Percentiles rank a stretch among this genome's conserved stretches.
Conservation (phyloP, 2,329 filamentous ascomycete species). For the Trichoderma oligosporum region DNA sequence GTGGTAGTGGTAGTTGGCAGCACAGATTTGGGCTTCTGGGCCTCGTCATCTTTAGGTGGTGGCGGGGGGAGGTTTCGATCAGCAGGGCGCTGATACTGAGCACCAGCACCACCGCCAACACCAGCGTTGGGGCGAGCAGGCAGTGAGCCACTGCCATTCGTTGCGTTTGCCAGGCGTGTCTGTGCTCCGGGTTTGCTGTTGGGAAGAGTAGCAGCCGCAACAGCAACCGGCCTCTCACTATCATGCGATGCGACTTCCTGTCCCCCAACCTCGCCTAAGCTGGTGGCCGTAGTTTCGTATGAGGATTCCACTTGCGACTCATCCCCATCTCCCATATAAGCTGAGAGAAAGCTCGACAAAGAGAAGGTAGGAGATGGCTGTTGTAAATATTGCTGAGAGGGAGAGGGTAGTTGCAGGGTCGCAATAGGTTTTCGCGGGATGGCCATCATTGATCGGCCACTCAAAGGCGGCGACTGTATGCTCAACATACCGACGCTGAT, state of each 20-base stretch:
- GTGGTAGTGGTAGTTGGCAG: conserved; percentile 15
- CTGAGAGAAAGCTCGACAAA: conserved; percentile 53
- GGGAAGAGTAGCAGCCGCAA: not conserved
- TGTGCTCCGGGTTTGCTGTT: not conserved
- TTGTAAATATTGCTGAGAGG: conserved; percentile 26
- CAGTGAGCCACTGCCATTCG: conserved; percentile 19
- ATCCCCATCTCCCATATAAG: conserved; percentile 49
- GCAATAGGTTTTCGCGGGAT: conserved; percentile 39
- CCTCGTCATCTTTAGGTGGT: conserved; percentile 21
- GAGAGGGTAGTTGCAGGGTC: conserved; percentile 18
- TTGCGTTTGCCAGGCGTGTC: not conserved
- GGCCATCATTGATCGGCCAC: conserved; percentile 27
- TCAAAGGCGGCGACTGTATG: conserved; percentile 7
- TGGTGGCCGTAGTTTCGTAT: conserved; percentile 20
- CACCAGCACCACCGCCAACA: not conserved
- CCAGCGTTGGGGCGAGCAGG: conserved; percentile 2
- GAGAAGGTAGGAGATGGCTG: conserved; percentile 44
- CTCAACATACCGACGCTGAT: not conserved
- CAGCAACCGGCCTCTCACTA: not conserved
- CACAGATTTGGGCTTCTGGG: not conserved
- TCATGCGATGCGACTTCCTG: not conserved
- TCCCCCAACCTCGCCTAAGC: conserved; percentile 5
- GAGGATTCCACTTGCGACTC: conserved; percentile 36
- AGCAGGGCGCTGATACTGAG: conserved; percentile 1
- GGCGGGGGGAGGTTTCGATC: conserved; percentile 12